Evolutionary conservation across 192 early-diverging fungal genomes (phyloP), one percentile per base, ranked within the genome.

Genomic region (Coemansia sp.): DNA sequence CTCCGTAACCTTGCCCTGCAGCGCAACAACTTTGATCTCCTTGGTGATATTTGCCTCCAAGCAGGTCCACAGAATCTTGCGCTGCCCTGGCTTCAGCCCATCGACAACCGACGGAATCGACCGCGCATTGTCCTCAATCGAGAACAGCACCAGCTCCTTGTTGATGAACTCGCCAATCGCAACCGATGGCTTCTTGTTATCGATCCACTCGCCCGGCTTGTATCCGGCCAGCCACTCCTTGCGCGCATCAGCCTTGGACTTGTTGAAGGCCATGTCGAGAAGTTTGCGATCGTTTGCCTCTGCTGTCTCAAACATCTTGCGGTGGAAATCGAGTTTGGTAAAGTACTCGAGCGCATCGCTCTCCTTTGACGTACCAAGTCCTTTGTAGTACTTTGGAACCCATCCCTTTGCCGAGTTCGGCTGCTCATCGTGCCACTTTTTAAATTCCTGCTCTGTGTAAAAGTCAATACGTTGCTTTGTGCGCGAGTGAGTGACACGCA

Each of bases 181-280:
- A 61, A 99, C 95, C 37, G 87, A 82, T 44, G 83, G 68, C 32
- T 90, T 86, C 57, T 81, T 85, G 68, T 97, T 90, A 79, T 98
- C 93, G 64, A 99, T 90, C 74, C 83, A 96, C 12, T 90, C 98
- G 12, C 95, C 97, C 0, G 93, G 92, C 85, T 94, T 72, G 52
- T 75, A 96, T 8, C 76, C 71, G 11, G 87, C 79, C 13, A 99
- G 81, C 96, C 97, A 98, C 61, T 96, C 91, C 71, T 99, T 98
- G 68, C 97, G 93, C 47, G 97, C 95, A 66, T 94, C 91, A 0
- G 92, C 93, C 73, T 92, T 94, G 71, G 91, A 91, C 76, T 97
- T 98, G 81, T 85, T 94, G 72, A 99, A 99, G 0, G 96, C 97
- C 94, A 99, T 94, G 67, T 99, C 96, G 37, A 99, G 87, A 53